A percentile compares a stretch with the other conserved stretches of the same genome.
Conservation (phyloP, 2,329 filamentous ascomycete species). For the Cytospora chrysosperma region DNA sequence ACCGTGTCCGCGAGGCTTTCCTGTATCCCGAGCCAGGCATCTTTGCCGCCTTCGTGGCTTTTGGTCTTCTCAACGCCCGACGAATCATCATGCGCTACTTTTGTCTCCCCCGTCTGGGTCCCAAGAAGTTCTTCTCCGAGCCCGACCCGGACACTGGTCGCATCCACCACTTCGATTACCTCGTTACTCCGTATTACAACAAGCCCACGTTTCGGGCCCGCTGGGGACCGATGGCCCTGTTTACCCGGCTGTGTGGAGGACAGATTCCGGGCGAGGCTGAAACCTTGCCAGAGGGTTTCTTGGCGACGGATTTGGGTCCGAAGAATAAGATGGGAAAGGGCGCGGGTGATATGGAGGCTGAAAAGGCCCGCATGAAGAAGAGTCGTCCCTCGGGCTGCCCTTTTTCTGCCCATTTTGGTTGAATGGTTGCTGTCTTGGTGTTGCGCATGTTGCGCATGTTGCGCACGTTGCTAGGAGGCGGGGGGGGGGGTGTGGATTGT, state of each 20-base stretch:
- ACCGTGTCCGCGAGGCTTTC: slow-evolving; percentile 64
- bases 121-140: slow-evolving; percentile 41
- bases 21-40: slow-evolving; percentile 51
- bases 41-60: slow-evolving; percentile 40
- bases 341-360: background rate
- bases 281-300: background rate
- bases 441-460: too few relatives aligned
- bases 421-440: background rate
- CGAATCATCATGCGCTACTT: slow-evolving; percentile 58
- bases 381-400: background rate
- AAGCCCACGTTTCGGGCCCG: slow-evolving; percentile 59
- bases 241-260: slow-evolving; percentile 44
- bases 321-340: background rate
- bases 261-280: slow-evolving; percentile 41
- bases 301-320: background rate
- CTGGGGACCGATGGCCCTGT: slow-evolving; percentile 58
- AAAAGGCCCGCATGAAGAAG: background rate
- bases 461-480: background rate
- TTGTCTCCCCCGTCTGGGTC: slow-evolving; percentile 54
- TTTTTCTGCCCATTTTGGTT: background rate
- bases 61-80: slow-evolving; percentile 50
- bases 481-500: too few relatives aligned
- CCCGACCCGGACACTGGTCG: slow-evolving; percentile 54
- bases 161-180: slow-evolving; percentile 50
- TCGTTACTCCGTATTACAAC: slow-evolving; percentile 65